phyloP scores from a whole-genome alignment of 2,329 filamentous ascomycete genomes.

The Elsinoe perseae region DNA sequence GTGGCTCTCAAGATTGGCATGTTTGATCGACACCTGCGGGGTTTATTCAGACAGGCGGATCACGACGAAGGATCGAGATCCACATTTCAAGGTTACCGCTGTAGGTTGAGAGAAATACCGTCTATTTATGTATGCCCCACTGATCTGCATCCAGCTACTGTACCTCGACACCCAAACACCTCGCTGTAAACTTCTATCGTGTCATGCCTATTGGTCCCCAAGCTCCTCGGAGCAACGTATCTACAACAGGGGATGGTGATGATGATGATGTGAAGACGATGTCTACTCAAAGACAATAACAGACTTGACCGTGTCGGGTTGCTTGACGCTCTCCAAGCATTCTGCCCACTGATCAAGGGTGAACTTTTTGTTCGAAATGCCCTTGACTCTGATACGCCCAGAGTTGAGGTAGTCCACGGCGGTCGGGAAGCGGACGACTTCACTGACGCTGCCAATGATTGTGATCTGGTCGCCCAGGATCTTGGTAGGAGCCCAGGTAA shows the following conservation, averaged over 20 bases:
- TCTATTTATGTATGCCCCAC: constrained; percentile 12
- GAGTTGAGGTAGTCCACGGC: constrained; percentile 42
- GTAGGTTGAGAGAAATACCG: not conserved
- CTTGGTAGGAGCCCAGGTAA: constrained; percentile 62
- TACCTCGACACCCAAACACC: constrained; percentile 8
- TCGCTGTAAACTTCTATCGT: not conserved
- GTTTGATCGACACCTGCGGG: constrained; percentile 1
- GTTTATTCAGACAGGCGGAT: not conserved
- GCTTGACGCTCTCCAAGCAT: constrained; percentile 61
- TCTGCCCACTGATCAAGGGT: constrained; percentile 65
- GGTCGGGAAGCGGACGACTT: constrained; percentile 44
- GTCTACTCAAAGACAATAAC: constrained; percentile 42
- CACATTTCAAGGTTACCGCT: constrained; percentile 8
- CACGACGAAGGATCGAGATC: not conserved
- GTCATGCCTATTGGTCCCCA: not conserved
- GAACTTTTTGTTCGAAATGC: constrained; percentile 67
- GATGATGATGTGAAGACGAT: not conserved
- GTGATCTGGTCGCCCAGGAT: constrained; percentile 63
- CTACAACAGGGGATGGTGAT: not conserved
- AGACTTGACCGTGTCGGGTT: constrained; percentile 67
- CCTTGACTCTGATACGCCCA: constrained; percentile 55
- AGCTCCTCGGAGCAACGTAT: not conserved
- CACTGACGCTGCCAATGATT: constrained; percentile 65
- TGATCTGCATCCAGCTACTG: constrained; percentile 10
- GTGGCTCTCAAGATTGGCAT: not conserved